Conservation (phyloP, 306 rosid genomes). For the Casuarina cunninghamiana region DNA sequence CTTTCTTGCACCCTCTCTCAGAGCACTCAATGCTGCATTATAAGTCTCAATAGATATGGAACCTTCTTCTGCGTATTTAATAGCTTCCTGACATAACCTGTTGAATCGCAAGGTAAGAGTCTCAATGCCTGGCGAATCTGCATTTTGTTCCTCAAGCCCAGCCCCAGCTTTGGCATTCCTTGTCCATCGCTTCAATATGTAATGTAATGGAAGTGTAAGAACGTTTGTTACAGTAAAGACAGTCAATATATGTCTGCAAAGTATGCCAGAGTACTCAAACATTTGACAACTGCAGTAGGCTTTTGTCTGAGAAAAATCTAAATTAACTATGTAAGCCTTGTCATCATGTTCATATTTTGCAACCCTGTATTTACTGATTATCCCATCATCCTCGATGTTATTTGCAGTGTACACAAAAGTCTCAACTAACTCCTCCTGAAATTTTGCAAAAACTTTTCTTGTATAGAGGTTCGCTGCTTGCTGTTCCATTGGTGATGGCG, state of each 20-base stretch:
- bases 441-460: constrained; percentile 61
- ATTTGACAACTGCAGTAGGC: constrained; percentile 79
- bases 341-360: constrained; percentile 72
- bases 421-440: constrained; percentile 80
- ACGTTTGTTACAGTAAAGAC: constrained; percentile 81
- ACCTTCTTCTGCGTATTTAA: constrained; percentile 78
- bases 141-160: constrained; percentile 46
- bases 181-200: constrained; percentile 78
- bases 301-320: constrained; percentile 53
- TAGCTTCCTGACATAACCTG: constrained; percentile 68
- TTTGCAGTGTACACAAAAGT: constrained; percentile 75
- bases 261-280: constrained; percentile 77
- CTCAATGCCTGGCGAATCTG: constrained; percentile 47
- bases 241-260: constrained; percentile 79
- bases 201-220: constrained; percentile 72
- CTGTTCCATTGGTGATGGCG: constrained; percentile 87
- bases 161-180: constrained; percentile 52
- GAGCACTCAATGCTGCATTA: constrained; percentile 50
- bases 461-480: constrained; percentile 74
- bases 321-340: constrained; percentile 59
- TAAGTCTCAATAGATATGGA: constrained; percentile 67
- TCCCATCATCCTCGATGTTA: constrained; percentile 55
- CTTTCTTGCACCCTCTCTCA: constrained; percentile 56
- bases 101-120: constrained; percentile 61
- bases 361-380: constrained; percentile 60